Base-by-base conservation (phyloP, 2,329 filamentous ascomycete genomes). In the Elsinoe batatas region DNA sequence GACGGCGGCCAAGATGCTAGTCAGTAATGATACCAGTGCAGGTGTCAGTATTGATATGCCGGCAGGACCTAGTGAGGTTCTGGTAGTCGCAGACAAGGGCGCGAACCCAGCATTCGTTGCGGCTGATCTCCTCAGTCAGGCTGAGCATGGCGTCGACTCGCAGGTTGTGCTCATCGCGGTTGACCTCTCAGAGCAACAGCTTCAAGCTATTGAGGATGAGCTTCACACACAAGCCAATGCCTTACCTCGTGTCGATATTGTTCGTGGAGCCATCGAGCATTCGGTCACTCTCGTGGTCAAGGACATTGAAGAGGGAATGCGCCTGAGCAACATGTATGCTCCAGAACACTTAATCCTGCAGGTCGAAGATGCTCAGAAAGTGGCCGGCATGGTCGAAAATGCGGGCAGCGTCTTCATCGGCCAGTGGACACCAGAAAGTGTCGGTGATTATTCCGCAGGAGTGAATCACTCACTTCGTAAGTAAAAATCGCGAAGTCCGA, bases 21-120 rank as follows among this genome's bases (percentile, higher is more conserved):
- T 98, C 42, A 88, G 86, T 71, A 98, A 98, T 71, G 93, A 98
- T 69, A 97, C 93, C 43, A 94, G 90, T 58, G 93, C 93, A 11
- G 87, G 88, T 18, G 91, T 96, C 38, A 85, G 89, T 71, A 98
- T 98, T 65, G 93, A 98, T 68, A 98, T 98, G 93, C 93, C 93
- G 10, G 93, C 93, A 35, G 93, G 93, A 0, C 93, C 93, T 0
- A 95, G 90, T 35, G 93, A 98, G 70, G 90, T 98, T 2, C 80
- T 98, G n/a, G 93, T 98, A 56, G 79, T 98, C 53, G 93, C 93
- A 30, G 93, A 98, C 73, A 82, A 84, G 69, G 79, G 84, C 51
- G 83, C 93, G 50, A 91, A 95, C 68, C 91, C 93, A 3, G 89
- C 88, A 0, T 98, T 97, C 67, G 91, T 98, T 50, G 93, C 93